A percentile compares a stretch with the other conserved stretches of the same genome.
Conservation (phyloP, 2,329 filamentous ascomycete species). For the Cephalotrichum gorgonifer region DNA sequence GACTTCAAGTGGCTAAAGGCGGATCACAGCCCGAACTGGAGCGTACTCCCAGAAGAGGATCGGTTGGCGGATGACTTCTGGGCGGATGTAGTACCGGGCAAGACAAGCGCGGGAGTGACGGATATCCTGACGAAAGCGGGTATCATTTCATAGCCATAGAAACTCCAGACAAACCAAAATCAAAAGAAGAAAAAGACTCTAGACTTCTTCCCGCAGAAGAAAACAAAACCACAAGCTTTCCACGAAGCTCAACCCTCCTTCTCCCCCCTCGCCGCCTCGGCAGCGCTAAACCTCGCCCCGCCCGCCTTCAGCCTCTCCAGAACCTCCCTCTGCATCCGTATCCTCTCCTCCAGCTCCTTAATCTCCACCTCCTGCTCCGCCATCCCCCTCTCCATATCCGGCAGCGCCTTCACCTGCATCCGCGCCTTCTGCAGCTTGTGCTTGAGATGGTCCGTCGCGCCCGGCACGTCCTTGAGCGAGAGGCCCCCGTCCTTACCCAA, state of each 20-base stretch:
- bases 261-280: slow-evolving; percentile 9
- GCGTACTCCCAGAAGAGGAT: slow-evolving; percentile 49
- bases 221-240: neutral
- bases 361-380: slow-evolving; percentile 66
- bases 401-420: slow-evolving; percentile 51
- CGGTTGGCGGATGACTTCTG: slow-evolving; percentile 55
- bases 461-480: slow-evolving; percentile 63
- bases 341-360: slow-evolving; percentile 50
- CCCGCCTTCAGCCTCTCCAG: slow-evolving; percentile 43
- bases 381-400: slow-evolving; percentile 57
- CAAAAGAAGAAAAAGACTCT: neutral
- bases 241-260: slow-evolving; percentile 1
- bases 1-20: slow-evolving; percentile 96
- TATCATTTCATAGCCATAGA: slow-evolving; percentile 3
- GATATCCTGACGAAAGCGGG: neutral
- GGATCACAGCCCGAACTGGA: slow-evolving; percentile 84
- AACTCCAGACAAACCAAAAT: neutral
- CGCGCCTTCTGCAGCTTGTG: slow-evolving; percentile 75
- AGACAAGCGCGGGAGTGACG: neutral
- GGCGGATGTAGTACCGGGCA: slow-evolving; percentile 55
- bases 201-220: no score
- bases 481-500: slow-evolving; percentile 20
- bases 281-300: slow-evolving; percentile 28
- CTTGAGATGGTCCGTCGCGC: slow-evolving; percentile 68
- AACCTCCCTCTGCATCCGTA: slow-evolving; percentile 50